Base-by-base conservation (phyloP, 202 grass and related monocot genomes). In the Saccharum hybrid region DNA sequence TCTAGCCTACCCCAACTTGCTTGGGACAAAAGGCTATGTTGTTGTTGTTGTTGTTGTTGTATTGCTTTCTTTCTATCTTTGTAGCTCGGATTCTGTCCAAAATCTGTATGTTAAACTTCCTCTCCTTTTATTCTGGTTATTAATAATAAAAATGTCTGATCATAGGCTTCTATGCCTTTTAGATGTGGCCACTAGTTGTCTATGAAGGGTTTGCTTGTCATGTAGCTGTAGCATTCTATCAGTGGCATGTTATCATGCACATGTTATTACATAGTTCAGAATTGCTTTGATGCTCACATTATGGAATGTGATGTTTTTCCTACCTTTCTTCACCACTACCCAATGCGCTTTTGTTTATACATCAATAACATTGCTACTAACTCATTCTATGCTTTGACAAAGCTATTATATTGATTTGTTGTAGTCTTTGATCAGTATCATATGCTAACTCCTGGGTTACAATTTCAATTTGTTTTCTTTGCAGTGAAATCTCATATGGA, bases 401-500 rank as follows among this genome's bases (percentile, higher is more conserved):
- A 46, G 12, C 14, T 76, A 77, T 64, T 43, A 11, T 26, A 42
- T 23, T 37, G 40, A 71, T 80, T 52, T 13, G 43, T 42, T 49
- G 10, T 84, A 15, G 26, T 61, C n/a, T 72, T 83, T 51, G 48
- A 43, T 28, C 15, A 26, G 38, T 43, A 45, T 63, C 6, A 52
- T 66, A 52, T 9, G 14, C 18, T 71, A 21, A 19, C 30, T 71
- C 65, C 12, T 66, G 10, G 63, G 12, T 71, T 71, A 16, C 23
- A 59, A 74, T 70, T 81, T 69, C 14, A 70, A 86, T 56, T 22
- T 4, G 56, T 82, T 86, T 5, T 37, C 48, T 16, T 91, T 94
- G 71, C 85, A 94, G 92, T 81, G 22, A 80, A 92, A 37, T 83
- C 87, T 21, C 77, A 81, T 84, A 84, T 71, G 82, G 87, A 91